These are phyloP conservation scores for Oryza longistaminata DNA, from an alignment of 176 grass and related monocot genomes.

Conservation along the genomic window DNA sequence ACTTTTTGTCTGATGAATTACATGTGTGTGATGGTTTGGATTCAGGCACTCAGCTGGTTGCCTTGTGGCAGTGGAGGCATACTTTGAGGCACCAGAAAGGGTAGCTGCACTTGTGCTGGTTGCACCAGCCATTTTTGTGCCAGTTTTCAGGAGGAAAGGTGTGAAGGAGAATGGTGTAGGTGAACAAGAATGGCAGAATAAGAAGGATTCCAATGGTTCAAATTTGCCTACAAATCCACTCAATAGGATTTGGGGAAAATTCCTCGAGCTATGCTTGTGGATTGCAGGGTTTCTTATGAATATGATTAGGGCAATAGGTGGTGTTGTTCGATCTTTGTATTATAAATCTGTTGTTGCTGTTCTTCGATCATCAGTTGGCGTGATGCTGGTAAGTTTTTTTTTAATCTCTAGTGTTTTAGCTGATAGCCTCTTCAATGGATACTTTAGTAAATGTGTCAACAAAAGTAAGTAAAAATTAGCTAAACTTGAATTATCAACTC, in stretches of 20 bases:
- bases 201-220: conserved; percentile 21
- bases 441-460: not conserved
- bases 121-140: conserved; percentile 72
- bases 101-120: too few species aligned
- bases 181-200: conserved; percentile 23
- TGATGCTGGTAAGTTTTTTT: conserved; percentile 61
- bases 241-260: conserved; percentile 48
- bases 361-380: conserved; percentile 61
- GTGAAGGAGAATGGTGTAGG: not conserved
- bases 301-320: conserved; percentile 39
- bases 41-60: too few species aligned
- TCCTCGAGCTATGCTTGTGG: conserved; percentile 47
- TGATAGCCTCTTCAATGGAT: not conserved
- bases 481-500: not conserved
- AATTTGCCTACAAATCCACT: conserved; percentile 37
- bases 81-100: too few species aligned
- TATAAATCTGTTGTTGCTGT: conserved; percentile 47
- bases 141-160: conserved; percentile 37
- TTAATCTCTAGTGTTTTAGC: not conserved
- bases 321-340: conserved; percentile 52
- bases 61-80: too few species aligned
- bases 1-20: too few species aligned
- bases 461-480: not conserved
- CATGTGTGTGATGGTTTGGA: too few species aligned
- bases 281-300: conserved; percentile 34